phyloP scores from a whole-genome alignment of 345 rosid genomes.

The Sonneratia alba region DNA sequence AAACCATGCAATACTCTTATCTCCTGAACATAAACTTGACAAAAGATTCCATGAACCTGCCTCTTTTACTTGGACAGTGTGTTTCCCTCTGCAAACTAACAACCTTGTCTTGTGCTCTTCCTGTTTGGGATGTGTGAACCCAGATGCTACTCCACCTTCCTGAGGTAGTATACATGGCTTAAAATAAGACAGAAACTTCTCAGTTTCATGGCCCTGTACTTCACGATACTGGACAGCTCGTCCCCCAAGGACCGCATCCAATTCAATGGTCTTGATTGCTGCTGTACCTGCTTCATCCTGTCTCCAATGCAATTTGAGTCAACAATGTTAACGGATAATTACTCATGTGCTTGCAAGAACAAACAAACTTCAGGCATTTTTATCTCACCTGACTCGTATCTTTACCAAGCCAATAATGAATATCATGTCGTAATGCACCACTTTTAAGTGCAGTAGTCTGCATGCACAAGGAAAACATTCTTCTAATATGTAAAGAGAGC shows the following conservation, averaged over 20 bases:
- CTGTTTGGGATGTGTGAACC: slow-evolving; percentile 67
- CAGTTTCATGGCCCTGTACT: slow-evolving; percentile 90
- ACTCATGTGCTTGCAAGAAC: neutral
- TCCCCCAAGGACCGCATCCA: slow-evolving; percentile 98
- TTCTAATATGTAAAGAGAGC: neutral
- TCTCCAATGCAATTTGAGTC: neutral
- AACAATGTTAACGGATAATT: neutral
- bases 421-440: slow-evolving; percentile 67
- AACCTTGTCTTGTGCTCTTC: slow-evolving; percentile 71
- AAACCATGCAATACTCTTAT: too few species aligned
- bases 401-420: slow-evolving; percentile 94
- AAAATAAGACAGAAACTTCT: slow-evolving; percentile 84
- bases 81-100: slow-evolving; percentile 87
- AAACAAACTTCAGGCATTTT: neutral
- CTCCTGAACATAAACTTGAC: neutral
- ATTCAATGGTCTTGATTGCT: slow-evolving; percentile 79
- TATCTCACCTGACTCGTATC: slow-evolving; percentile 65
- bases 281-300: slow-evolving; percentile 96
- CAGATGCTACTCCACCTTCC: slow-evolving; percentile 88
- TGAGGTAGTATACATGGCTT: slow-evolving; percentile 96
- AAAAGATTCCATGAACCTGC: slow-evolving; percentile 26
- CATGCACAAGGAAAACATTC: slow-evolving; percentile 3
- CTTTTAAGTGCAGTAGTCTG: slow-evolving; percentile 71
- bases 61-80: slow-evolving; percentile 89
- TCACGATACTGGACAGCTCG: slow-evolving; percentile 99